Evolutionary conservation across 129 eudicot genomes (phyloP).

Genomic region (Solidago caesia): DNA sequence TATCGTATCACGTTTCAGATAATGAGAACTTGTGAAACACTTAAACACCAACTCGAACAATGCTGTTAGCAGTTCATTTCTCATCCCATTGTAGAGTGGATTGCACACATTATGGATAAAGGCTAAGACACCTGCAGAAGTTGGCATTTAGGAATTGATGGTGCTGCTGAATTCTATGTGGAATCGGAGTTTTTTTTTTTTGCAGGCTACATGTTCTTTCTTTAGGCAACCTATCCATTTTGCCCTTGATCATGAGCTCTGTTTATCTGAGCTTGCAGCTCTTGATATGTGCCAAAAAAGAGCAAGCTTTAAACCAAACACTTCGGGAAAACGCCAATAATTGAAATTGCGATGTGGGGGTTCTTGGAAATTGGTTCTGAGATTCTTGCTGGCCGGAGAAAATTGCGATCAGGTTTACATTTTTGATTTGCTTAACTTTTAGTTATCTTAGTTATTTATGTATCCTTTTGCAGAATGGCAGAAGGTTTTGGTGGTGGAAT

Average conservation of each 20-base stretch:
- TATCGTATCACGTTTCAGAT: no score
- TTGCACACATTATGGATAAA: no score
- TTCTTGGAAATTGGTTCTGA: slow-evolving; percentile 87
- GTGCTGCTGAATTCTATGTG: slow-evolving; percentile 73
- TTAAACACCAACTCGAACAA: no score
- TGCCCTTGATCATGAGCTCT: slow-evolving; percentile 82
- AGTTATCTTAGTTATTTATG: no score
- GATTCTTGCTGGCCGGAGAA: slow-evolving; percentile 92
- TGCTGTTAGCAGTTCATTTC: no score
- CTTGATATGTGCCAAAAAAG: slow-evolving; percentile 92
- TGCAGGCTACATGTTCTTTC: slow-evolving; percentile 98
- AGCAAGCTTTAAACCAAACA: slow-evolving; percentile 85
- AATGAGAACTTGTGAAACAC: no score
- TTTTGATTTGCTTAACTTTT: no score
- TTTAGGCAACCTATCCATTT: slow-evolving; percentile 94
- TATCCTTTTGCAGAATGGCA: no score
- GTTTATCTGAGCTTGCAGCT: slow-evolving; percentile 90
- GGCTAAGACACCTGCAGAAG: no score
- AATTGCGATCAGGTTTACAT: slow-evolving; percentile 31
- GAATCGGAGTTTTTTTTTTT: slow-evolving; percentile 20
- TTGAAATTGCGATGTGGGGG: slow-evolving; percentile 86
- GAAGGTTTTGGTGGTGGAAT: no score
- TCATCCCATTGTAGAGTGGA: no score
- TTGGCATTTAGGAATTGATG: slow-evolving; percentile 59
- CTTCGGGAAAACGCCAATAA: slow-evolving; percentile 42